Base-by-base conservation (phyloP, 2,329 filamentous ascomycete species). In the Sarocladium kiliense region DNA sequence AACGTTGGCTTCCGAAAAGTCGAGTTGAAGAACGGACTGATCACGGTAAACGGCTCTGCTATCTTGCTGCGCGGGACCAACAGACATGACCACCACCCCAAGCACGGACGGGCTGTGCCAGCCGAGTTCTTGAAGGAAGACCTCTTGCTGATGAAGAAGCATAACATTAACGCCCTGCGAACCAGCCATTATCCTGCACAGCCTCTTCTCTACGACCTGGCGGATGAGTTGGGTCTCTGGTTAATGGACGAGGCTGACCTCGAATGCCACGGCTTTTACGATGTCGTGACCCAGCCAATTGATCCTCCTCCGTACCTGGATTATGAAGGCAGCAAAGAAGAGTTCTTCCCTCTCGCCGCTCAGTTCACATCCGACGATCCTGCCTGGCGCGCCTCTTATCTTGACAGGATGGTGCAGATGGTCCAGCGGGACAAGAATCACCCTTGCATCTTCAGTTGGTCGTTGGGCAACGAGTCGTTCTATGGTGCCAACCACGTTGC, bases 381-480 rank as follows among this genome's bases (percentile, higher is more conserved):
- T 2, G 71, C 72, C 0, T 88, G 84, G 85, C 75, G 73, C 55
- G 75, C 75, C 1, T 84, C 85, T 0, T 90, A 90, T 58, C 63
- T 90, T 1, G 87, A 90, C 65, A 81, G 87, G 2, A 83, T 84
- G 56, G 69, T 74, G 30, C 84, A 88, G 58, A 69, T 89, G 55
- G 75, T 90, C 0, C 77, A 84, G 61, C 76, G 87, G 14, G 85
- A 89, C 65, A 87, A 88, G 68, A 86, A 89, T 56, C 84, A 89
- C 60, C 68, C 87, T 0, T 85, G 78, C 16, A 75, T 90, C 50
- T 82, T 90, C 53, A 80, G 88, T 42, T 90, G 87, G 87, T 86
- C 82, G 49, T 72, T 90, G 0, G 87, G 87, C 0, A 90, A 90
- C 62, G 87, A 90, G 64, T 80, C 86, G 0, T 89, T 88, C 64